Conservation (phyloP, 345 rosid genomes). For the Mercurialis annua region DNA sequence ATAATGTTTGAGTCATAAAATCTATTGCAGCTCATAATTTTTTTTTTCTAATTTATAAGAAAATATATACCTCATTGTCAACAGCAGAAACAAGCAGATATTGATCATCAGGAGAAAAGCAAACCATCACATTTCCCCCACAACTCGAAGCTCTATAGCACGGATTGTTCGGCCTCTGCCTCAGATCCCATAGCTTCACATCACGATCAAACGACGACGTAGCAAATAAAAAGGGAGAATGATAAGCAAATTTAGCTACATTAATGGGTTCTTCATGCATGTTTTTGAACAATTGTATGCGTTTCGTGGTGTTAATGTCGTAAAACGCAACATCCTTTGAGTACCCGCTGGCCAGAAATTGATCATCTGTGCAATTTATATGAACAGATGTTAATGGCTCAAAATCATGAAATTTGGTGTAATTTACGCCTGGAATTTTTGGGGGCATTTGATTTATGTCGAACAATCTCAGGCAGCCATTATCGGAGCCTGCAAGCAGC, state of each 20-base stretch:
- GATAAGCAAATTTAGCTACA: constrained; percentile 87
- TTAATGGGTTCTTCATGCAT: constrained; percentile 93
- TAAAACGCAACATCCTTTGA: constrained; percentile 82
- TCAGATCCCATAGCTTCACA: constrained; percentile 88
- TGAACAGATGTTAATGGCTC: constrained; percentile 93
- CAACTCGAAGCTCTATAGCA: constrained; percentile 80
- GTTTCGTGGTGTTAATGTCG: constrained; percentile 67
- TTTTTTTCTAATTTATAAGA: too few species aligned
- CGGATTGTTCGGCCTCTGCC: constrained; percentile 68
- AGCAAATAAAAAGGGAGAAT: constrained; percentile 78
- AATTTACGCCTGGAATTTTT: constrained; percentile 28
- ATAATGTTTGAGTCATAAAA: too few species aligned
- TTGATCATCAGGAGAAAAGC: constrained; percentile 97
- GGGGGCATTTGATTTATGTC: constrained; percentile 56
- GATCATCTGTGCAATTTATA: constrained; percentile 76
- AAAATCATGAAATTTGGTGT: constrained; percentile 65
- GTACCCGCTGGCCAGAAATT: constrained; percentile 92
- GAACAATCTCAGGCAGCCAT: constrained; percentile 73
- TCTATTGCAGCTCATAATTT: too few species aligned
- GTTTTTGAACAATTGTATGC: constrained; percentile 64
- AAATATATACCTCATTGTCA: constrained; percentile 77
- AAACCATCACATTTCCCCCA: constrained; percentile 95
- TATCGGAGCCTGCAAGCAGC: constrained; percentile 96
- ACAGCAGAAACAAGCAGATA: constrained; percentile 92
- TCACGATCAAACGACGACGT: constrained; percentile 92